Conservation (phyloP, 805 yeast genomes). For the Martiniozyma abietophila region DNA sequence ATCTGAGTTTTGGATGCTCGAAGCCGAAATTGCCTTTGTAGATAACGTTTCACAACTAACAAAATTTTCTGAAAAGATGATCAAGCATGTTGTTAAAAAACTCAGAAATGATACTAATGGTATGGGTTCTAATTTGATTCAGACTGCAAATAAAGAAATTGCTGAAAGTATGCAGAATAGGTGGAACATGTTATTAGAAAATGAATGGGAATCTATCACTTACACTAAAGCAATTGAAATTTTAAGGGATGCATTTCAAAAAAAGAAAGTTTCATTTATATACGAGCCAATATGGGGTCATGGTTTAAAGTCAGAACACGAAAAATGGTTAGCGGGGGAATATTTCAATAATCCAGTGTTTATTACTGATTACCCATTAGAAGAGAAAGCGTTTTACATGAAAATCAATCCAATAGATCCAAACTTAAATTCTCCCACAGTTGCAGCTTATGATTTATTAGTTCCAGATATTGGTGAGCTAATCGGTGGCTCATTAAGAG, state of each 20-base stretch:
- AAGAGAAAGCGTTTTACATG: constrained; percentile 90
- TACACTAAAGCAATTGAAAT: constrained; percentile 68
- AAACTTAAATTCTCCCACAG: constrained; percentile 40
- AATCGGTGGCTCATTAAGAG: constrained; percentile 91
- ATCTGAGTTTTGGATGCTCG: constrained; percentile 97
- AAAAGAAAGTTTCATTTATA: constrained; percentile 28
- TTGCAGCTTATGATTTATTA: constrained; percentile 81
- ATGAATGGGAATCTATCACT: constrained; percentile 60
- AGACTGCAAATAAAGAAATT: constrained; percentile 32
- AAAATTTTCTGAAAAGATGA: constrained; percentile 58
- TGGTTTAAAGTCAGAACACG: constrained; percentile 74
- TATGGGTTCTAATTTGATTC: constrained; percentile 25
- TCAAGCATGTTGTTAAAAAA: constrained; percentile 37
- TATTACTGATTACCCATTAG: constrained; percentile 78
- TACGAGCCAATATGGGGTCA: constrained; percentile 59
- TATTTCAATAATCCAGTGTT: constrained; percentile 69
- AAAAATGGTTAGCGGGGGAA: constrained; percentile 76
- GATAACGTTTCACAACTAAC: constrained; percentile 52
- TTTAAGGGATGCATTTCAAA: constrained; percentile 27
- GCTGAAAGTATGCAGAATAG: constrained; percentile 33
- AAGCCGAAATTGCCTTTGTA: constrained; percentile 75
- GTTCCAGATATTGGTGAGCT: constrained; percentile 91
- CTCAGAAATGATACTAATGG: constrained; percentile 22
- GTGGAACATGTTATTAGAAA: constrained; percentile 48
- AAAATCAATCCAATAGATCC: constrained; percentile 34